Evolutionary conservation across 2,329 filamentous ascomycete genomes (phyloP).

Genomic region (Purpureocillium lavendulum): DNA sequence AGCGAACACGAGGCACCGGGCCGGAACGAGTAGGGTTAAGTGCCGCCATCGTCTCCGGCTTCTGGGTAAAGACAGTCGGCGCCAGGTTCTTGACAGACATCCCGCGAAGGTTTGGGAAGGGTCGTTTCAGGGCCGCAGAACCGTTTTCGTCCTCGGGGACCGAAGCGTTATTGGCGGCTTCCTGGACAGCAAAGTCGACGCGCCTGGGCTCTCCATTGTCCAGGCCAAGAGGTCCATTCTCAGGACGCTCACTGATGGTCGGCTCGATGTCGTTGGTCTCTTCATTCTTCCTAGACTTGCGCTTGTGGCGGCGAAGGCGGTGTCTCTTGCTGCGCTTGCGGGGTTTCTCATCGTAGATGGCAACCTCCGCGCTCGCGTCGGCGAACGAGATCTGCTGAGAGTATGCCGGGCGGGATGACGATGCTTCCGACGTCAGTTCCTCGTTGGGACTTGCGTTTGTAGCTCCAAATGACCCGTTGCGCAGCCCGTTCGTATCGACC

Average conservation of each 20-base stretch:
- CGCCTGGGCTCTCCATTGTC: constrained; percentile 38
- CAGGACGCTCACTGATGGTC: constrained; percentile 22
- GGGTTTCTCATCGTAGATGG: constrained; percentile 34
- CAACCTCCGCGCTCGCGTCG: constrained; percentile 34
- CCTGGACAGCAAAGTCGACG: constrained; percentile 47
- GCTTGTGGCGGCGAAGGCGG: constrained; percentile 27
- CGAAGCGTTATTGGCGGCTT: constrained; percentile 15
- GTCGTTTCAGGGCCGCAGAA: constrained; percentile 25
- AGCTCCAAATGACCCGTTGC: constrained; percentile 33
- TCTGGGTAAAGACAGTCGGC: constrained; percentile 59
- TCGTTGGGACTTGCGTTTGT: constrained; percentile 24
- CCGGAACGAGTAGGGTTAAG: constrained; percentile 25
- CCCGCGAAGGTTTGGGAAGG: constrained; percentile 47
- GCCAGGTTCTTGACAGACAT: constrained; percentile 61
- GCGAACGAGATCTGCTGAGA: constrained; percentile 26
- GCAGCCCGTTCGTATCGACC: constrained; percentile 19
- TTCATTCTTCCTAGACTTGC: constrained; percentile 24
- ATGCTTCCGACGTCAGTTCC: constrained; percentile 28
- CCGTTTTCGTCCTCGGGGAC: too few species aligned
- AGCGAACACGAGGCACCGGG: constrained; percentile 47
- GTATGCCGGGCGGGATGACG: constrained; percentile 25
- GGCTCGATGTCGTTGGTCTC: constrained; percentile 16
- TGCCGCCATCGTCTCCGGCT: constrained; percentile 18
- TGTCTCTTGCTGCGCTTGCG: constrained; percentile 24
- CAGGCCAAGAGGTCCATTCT: constrained; percentile 8